Evolutionary conservation across 2,329 filamentous ascomycete genomes (phyloP), one percentile per base, ranked within the genome.

Genomic region (Pseudogymnoascus sp.): DNA sequence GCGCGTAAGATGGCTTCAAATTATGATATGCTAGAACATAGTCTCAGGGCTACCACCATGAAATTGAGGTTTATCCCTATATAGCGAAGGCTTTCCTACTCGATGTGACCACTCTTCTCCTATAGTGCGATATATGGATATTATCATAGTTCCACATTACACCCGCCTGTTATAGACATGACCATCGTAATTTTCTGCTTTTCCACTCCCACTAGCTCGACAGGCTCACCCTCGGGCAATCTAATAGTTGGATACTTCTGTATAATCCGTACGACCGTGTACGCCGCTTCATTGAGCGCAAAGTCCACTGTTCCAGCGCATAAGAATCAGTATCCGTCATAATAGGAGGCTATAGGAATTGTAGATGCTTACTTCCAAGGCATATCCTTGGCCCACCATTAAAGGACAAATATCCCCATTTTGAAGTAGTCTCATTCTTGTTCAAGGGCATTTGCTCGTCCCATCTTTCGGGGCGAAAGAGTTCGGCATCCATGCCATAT

Each of bases 381-480:
- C 69, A 71, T 10, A 67, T 62, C 31, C 69, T 65, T 15, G 69
- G 67, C 23, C 69, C 69, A 21, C 67, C 69, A 63, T 71, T 69
- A 21, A 71, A 71, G 42, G 71, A 69, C 6, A 73, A 61, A 63
- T 69, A 74, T 38, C 68, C 71, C 70, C 23, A 50, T 50, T 47
- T 28, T 5, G 23, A 50, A 28, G 3, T 2, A 17, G 15, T 50
- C 44, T 50, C 44, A 13, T 50, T 50, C 21, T 70, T 72, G 38
- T 59, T 65, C n/a, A 61, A 64, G 80, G 67, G 81, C 80, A 61
- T 81, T 10, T 36, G 38, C 21, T 67, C 65, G 8, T 68, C 69
- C 72, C 72, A 75, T 26, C 73, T 67, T 61, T 74, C 71, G 0
- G 73, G 73, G 4, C 67, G 63, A 63, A 74, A 74, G 23, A 68